Conservation (phyloP, 2,329 filamentous ascomycete genomes). For the Alternaria sp. region DNA sequence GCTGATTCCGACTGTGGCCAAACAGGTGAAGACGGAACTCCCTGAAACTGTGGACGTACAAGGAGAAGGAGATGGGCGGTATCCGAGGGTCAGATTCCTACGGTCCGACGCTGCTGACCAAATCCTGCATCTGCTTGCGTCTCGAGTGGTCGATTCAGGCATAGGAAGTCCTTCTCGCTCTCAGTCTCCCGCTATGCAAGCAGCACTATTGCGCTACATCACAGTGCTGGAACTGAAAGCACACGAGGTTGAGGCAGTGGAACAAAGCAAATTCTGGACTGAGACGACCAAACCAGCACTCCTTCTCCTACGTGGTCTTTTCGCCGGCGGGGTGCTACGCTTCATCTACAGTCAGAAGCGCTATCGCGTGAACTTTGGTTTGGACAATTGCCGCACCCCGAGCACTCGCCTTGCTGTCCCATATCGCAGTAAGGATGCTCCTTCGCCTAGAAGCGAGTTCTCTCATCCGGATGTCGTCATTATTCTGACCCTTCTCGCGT, state of each 20-base stretch:
- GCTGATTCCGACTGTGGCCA: conserved; percentile 51
- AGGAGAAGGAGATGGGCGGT: conserved; percentile 44
- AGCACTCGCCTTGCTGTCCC: conserved; percentile 65
- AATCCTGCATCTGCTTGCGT: conserved; percentile 37
- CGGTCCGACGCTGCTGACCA: conserved; percentile 45
- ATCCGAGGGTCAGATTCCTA: conserved; percentile 62
- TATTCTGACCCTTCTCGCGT: conserved; percentile 70
- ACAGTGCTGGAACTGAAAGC: conserved; percentile 42
- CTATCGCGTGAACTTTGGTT: conserved; percentile 72
- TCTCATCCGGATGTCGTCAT: conserved; percentile 75
- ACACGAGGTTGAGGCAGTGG: conserved; percentile 37
- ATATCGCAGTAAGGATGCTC: conserved; percentile 71
- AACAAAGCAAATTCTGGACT: conserved; percentile 50
- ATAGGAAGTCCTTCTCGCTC: conserved; percentile 57
- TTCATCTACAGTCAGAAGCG: conserved; percentile 67
- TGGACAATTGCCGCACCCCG: conserved; percentile 61
- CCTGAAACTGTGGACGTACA: conserved; percentile 58
- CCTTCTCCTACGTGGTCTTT: conserved; percentile 63
- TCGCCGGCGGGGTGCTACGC: conserved; percentile 64
- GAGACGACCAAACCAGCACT: conserved; percentile 49
- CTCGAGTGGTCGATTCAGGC: conserved; percentile 56
- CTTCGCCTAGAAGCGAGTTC: conserved; percentile 70
- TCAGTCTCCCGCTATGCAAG: conserved; percentile 42
- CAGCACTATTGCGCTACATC: conserved; percentile 58
- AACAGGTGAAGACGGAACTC: conserved; percentile 38